A percentile compares a stretch with the other conserved stretches of the same genome.
phyloP scores from a whole-genome alignment of 805 yeast species.

The Brettanomyces sp. region DNA sequence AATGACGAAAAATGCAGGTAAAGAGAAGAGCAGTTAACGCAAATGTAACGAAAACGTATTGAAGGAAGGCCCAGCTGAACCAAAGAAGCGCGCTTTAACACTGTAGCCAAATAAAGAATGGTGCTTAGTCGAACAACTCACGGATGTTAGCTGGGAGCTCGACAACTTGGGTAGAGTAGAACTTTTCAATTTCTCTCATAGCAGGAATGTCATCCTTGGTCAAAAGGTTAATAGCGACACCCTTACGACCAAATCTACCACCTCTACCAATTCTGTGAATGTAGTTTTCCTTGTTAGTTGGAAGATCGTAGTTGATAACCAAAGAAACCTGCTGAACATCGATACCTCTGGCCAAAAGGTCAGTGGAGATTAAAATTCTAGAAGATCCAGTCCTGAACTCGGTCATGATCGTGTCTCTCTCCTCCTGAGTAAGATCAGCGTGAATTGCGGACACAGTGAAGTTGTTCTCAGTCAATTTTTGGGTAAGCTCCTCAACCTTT shows the following conservation, averaged over 20 bases:
- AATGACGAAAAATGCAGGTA: too few relatives aligned
- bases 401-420: conserved; percentile 89
- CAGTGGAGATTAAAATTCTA: conserved; percentile 90
- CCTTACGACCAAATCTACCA: conserved; percentile 97
- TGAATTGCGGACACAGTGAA: conserved; percentile 95
- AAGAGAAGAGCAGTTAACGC: too few relatives aligned
- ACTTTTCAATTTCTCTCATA: conserved; percentile 66
- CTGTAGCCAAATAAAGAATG: conserved; percentile 2
- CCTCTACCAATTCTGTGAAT: conserved; percentile 97
- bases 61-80: too few relatives aligned
- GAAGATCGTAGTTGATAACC: conserved; percentile 92
- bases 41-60: too few relatives aligned
- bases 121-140: conserved; percentile 33
- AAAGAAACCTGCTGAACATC: conserved; percentile 97
- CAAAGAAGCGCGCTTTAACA: too few relatives aligned
- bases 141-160: conserved; percentile 74
- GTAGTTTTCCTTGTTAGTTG: conserved; percentile 87
- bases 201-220: conserved; percentile 68
- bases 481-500: conserved; percentile 87
- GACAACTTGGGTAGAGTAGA: conserved; percentile 64
- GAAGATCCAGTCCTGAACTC: conserved; percentile 93
- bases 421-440: conserved; percentile 93
- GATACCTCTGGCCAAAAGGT: conserved; percentile 96
- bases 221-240: conserved; percentile 92
- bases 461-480: conserved; percentile 65